phyloP scores from a whole-genome alignment of 73 alveolate genomes.

The Uronychia binucleata region DNA sequence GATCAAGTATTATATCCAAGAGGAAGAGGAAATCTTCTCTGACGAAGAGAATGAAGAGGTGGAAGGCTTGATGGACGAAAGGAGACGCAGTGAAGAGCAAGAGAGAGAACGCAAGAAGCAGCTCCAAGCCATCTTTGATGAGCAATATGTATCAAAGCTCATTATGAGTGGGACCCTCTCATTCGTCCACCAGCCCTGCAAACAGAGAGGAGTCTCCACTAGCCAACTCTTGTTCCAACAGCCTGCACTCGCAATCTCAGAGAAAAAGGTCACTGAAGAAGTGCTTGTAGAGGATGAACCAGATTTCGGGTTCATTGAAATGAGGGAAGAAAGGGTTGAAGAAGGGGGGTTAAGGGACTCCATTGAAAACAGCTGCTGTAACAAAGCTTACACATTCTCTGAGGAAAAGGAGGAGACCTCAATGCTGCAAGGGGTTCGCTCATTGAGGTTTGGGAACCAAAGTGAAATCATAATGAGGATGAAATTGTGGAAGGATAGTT shows the following conservation, averaged over 20 bases:
- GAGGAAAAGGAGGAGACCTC: too few species aligned
- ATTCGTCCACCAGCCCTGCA: too few species aligned
- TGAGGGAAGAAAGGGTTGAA: too few species aligned
- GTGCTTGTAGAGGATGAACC: not conserved
- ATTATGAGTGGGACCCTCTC: slow-evolving; percentile 18
- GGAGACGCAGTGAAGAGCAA: not conserved
- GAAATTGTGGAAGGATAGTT: not conserved
- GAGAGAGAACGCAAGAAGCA: not conserved
- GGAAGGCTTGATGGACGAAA: not conserved
- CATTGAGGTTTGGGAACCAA: not conserved
- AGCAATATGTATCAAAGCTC: not conserved
- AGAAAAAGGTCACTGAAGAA: not conserved
- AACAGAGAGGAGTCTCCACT: too few species aligned
- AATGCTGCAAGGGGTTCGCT: too few species aligned
- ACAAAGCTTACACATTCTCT: too few species aligned
- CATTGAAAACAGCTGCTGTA: too few species aligned
- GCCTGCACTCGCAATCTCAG: not conserved
- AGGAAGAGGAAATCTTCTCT: not conserved
- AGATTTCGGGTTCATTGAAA: not conserved
- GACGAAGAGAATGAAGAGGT: not conserved
- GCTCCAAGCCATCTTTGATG: not conserved
- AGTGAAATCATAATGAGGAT: not conserved
- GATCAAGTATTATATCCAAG: not conserved
- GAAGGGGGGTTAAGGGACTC: too few species aligned
- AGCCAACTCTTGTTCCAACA: too few species aligned